These are phyloP conservation scores for Cucurbita maxima DNA, from an alignment of 306 rosid species.

Conservation along the genomic window DNA sequence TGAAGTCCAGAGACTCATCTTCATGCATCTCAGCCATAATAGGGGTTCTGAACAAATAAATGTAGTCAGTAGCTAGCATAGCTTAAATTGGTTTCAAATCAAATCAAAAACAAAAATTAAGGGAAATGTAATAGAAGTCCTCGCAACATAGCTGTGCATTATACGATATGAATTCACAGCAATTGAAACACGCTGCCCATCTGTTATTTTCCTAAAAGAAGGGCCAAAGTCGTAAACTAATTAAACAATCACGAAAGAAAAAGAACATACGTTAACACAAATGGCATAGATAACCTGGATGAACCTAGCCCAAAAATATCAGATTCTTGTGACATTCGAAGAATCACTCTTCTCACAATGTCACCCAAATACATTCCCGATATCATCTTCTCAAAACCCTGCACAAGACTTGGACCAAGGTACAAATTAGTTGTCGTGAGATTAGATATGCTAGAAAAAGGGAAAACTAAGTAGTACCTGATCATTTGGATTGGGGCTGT, in stretches of 20 bases:
- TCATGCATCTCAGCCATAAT: conserved; percentile 79
- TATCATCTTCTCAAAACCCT: conserved; percentile 97
- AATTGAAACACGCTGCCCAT: neutral
- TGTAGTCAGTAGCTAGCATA: neutral
- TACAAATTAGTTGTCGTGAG: conserved; percentile 1
- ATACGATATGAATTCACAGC: neutral
- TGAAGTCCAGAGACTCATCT: conserved; percentile 61
- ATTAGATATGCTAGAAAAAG: neutral
- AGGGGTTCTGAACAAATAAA: conserved; percentile 46
- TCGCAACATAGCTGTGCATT: neutral
- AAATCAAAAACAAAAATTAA: neutral
- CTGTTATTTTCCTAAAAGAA: neutral
- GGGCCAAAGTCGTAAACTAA: neutral
- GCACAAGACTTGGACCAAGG: conserved; percentile 15
- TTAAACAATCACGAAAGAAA: neutral
- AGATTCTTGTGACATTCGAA: conserved; percentile 57
- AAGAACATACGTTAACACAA: conserved; percentile 43
- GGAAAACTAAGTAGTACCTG: conserved; percentile 40
- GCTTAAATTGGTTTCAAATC: neutral
- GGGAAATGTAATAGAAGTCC: neutral
- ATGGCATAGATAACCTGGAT: conserved; percentile 43
- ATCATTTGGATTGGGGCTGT: conserved; percentile 83
- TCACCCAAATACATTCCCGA: conserved; percentile 96
- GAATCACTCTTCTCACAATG: conserved; percentile 77
- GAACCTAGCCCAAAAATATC: conserved; percentile 52